phyloP scores from a whole-genome alignment of 73 alveolate genomes.

The Vitrella brassicaformis region DNA sequence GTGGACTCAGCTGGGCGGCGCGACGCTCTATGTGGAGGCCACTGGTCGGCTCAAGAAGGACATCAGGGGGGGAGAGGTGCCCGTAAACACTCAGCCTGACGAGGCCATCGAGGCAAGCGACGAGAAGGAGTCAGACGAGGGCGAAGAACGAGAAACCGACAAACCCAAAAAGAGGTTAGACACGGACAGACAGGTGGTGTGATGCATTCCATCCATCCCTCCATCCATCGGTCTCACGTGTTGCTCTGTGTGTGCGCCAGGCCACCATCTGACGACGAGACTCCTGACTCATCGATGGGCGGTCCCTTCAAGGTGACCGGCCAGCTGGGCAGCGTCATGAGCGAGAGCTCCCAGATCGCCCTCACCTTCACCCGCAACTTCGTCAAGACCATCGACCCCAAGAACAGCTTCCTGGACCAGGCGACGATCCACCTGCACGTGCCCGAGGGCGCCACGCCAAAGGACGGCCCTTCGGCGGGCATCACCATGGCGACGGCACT shows the following conservation, averaged over 20 bases:
- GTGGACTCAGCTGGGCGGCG: constrained; percentile 67
- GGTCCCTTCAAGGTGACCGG: constrained; percentile 57
- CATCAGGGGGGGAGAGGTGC: constrained; percentile 6
- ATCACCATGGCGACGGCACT: constrained; percentile 67
- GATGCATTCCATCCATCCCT: neutral
- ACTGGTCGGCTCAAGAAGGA: constrained; percentile 20
- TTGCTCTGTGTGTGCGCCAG: too few relatives aligned
- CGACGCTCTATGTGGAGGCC: constrained; percentile 58
- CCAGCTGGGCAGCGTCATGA: constrained; percentile 61
- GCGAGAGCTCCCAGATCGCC: constrained; percentile 57
- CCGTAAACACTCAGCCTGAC: constrained; percentile 13
- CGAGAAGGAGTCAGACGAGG: neutral
- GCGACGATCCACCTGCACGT: constrained; percentile 57
- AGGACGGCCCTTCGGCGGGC: constrained; percentile 85
- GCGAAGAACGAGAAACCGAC: neutral
- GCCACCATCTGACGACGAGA: too few relatives aligned
- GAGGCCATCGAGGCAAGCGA: neutral
- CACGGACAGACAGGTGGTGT: neutral
- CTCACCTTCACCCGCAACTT: constrained; percentile 55
- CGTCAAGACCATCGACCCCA: constrained; percentile 27
- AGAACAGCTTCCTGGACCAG: constrained; percentile 32
- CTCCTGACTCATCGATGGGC: too few relatives aligned
- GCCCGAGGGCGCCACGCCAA: constrained; percentile 78
- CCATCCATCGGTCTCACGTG: neutral
- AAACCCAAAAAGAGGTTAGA: neutral